Conservation (phyloP, 2,329 filamentous ascomycete species). For the Lecanicillium sp. region DNA sequence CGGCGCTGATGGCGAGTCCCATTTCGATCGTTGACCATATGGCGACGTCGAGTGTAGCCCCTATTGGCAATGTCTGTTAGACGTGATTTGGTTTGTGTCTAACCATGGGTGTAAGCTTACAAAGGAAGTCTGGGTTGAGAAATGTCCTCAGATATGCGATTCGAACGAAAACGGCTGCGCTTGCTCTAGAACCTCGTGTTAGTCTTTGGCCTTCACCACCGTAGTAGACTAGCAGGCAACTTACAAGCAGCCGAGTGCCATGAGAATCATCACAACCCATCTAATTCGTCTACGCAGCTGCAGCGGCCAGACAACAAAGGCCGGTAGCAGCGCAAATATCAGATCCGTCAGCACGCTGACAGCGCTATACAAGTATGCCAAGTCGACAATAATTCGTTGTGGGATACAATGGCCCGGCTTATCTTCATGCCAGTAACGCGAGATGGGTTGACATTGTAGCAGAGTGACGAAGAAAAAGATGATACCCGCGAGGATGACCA, state of each 20-base stretch:
- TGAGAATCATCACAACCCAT: conserved; percentile 36
- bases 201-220: background rate
- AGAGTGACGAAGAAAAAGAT: conserved; percentile 23
- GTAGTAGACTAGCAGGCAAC: too few species aligned
- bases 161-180: conserved; percentile 28
- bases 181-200: conserved; percentile 22
- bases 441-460: conserved; percentile 20
- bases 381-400: conserved; percentile 30
- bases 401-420: conserved; percentile 19
- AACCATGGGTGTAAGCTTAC: conserved; percentile 13
- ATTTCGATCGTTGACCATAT: conserved; percentile 38
- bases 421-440: conserved; percentile 20
- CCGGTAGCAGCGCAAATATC: conserved; percentile 37
- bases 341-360: conserved; percentile 38
- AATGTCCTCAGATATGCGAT: conserved; percentile 24
- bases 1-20: conserved; percentile 34
- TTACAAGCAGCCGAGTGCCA: conserved; percentile 44
- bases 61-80: conserved; percentile 9
- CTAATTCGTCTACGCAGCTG: conserved; percentile 43
- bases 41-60: conserved; percentile 29
- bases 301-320: conserved; percentile 42
- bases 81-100: background rate
- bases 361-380: conserved; percentile 40
- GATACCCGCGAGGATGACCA: conserved; percentile 17
- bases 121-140: conserved; percentile 29